Evolutionary conservation across 139 green algal genomes (phyloP), one percentile per base, ranked within the genome.

Genomic region (Chlorella sp.): DNA sequence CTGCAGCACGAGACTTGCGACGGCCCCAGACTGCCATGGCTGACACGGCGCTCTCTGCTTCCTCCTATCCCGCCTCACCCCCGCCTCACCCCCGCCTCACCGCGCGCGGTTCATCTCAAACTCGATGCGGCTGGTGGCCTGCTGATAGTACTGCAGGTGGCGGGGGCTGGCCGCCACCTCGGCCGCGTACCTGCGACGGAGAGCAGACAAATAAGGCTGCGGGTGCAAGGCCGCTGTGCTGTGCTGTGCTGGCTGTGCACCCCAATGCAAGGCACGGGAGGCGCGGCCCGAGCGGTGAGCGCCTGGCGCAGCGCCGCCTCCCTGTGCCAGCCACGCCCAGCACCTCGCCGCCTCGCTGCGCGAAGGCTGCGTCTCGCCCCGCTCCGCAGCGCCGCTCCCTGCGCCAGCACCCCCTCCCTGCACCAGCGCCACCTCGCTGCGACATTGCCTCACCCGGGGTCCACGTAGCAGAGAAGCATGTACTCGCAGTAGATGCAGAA

Each of bases 401-500:
- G 17, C 48, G 21, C 48, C 17, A 58, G 48, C 48, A 17, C 48
- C 48, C 48, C n/a, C 48, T 21, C 48, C 48, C 48, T 58, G 48
- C 48, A n/a, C 17, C 48, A n/a, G 48, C 48, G 21, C 21, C 48
- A n/a, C 48, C 48, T 58, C 17, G 17, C 48, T 58, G 21, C 27
- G 25, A 17, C 56, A 31, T 64, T 35, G 56, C 14, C 66, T 14
- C 38, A 77, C 71, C 71, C 45, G 43, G 70, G 59, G 51, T 83
- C 78, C 7, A 76, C n/a, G 35, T 61, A 69, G 63, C 73, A 82
- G 17, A 84, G 35, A 25, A 80, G 64, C 48, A 29, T 43, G 51
- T 84, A 84, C 40, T 84, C 79, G n/a, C 72, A 43, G 42, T 84
- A 84, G 35, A 72, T 76, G 33, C 25, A 21, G 40, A 84, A 84